These are phyloP conservation scores for Rhizoclosmatium hyalinum DNA, from an alignment of 371 early-diverging fungal genomes.

Conservation along the genomic window DNA sequence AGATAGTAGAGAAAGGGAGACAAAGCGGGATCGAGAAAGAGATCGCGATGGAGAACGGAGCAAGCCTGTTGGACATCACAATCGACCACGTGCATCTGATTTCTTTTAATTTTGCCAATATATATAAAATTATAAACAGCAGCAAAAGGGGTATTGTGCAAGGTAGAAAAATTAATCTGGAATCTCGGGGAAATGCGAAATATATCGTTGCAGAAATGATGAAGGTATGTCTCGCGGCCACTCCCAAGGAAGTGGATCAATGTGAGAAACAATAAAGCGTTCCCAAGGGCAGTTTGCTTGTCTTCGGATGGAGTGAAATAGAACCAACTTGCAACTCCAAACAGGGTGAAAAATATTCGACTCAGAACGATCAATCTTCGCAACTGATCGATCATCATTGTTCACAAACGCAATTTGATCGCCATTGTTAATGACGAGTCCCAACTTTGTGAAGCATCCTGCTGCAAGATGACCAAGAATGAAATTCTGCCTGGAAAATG, in stretches of 20 bases:
- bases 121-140: background rate
- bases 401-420: slow-evolving; percentile 4
- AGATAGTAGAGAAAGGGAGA: background rate
- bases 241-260: slow-evolving; percentile 26
- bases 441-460: slow-evolving; percentile 22
- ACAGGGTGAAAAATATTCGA: background rate
- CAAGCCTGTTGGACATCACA: background rate
- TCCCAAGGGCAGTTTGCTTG: background rate
- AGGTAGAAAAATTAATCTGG: background rate
- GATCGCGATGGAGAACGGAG: background rate
- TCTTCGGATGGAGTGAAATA: slow-evolving; percentile 13
- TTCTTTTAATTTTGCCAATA: slow-evolving; percentile 5
- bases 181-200: slow-evolving; percentile 8
- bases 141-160: too few species aligned
- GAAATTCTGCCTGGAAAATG: background rate
- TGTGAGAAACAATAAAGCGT: slow-evolving; percentile 7
- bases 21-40: background rate
- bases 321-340: slow-evolving; percentile 7
- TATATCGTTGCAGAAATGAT: slow-evolving; percentile 9
- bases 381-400: background rate
- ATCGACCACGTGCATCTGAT: slow-evolving; percentile 23
- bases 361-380: slow-evolving; percentile 12
- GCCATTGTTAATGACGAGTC: background rate
- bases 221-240: slow-evolving; percentile 19
- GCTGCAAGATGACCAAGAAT: slow-evolving; percentile 16